Evolutionary conservation across 495 filamentous ascomycete genomes (phyloP).

Genomic region (Hypoxylon rickii): DNA sequence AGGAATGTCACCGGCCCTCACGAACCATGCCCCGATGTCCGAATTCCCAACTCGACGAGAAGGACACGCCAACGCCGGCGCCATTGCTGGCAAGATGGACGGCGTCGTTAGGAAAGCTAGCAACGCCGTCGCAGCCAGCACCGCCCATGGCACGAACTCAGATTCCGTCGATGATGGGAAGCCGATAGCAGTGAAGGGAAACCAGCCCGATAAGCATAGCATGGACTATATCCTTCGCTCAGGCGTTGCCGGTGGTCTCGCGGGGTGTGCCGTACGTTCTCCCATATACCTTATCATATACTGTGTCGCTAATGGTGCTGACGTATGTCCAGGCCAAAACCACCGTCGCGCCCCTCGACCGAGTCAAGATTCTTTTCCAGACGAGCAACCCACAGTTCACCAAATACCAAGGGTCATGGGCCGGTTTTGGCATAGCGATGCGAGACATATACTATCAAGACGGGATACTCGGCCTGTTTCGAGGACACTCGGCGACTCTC

Average conservation of each 20-base stretch:
- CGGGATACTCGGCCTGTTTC: conserved; percentile 77
- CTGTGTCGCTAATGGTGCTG: conserved; percentile 3
- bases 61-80: conserved; percentile 39
- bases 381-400: conserved; percentile 90
- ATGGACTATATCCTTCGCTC: conserved; percentile 80
- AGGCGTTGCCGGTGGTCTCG: conserved; percentile 83
- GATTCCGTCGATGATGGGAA: conserved; percentile 44
- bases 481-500: conserved; percentile 91
- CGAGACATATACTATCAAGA: conserved; percentile 78
- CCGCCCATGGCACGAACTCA: conserved; percentile 23
- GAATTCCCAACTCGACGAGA: conserved; percentile 44
- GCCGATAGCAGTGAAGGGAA: conserved; percentile 39
- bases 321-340: conserved; percentile 76
- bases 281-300: not conserved
- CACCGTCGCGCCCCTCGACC: conserved; percentile 90
- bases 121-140: conserved; percentile 25
- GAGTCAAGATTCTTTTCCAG: conserved; percentile 99
- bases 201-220: conserved; percentile 66
- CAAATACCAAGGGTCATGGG: conserved; percentile 89
- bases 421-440: conserved; percentile 75
- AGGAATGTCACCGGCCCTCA: conserved; percentile 56
- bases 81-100: conserved; percentile 32
- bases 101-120: conserved; percentile 28
- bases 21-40: conserved; percentile 55
- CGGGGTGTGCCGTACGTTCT: conserved; percentile 78